Evolutionary conservation across 2,329 filamentous ascomycete genomes (phyloP), one percentile per base, ranked within the genome.

Genomic region (Botrytis sinoallii): DNA sequence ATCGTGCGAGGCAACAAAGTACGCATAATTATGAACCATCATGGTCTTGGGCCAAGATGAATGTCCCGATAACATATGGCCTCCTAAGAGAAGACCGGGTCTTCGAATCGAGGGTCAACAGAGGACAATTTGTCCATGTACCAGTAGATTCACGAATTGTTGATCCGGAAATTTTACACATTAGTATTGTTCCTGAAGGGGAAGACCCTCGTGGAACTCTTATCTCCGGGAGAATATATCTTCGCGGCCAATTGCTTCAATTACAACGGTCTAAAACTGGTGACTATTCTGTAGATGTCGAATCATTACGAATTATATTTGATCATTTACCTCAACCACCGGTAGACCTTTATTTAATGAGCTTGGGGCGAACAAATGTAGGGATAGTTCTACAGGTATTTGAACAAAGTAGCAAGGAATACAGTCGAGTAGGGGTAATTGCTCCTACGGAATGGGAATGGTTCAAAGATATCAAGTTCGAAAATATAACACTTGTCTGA

Each of bases 41-140:
- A 46, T 73, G 71, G 65, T 73, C 71, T 22, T 73, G 71, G 71
- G 65, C 71, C 18, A 69, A 68, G 29, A 70, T 73, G 71, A 61
- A 73, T 55, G 63, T 48, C 12, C 42, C 65, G 29, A 73, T 73
- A 57, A 72, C 70, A 3, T 72, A 67, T 35, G 46, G 64, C 20
- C 70, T 67, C 10, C 32, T 67, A 20, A 55, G 46, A 44, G 70
- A 72, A 72, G 48, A 68, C 9, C 38, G 70, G 14, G 52, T 57
- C 5, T 72, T 67, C 9, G 61, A 29, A 44, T 67, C 44, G 29
- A 57, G 61, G 9, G n/a, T 18, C 20, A 59, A 57, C 29, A 52
- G 42, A 14, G 55, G 42, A 25, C 12, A 67, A 4, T 67, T 66
- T 20, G 29, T 66, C 16, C 60, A 57, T 35, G 29, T 67, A n/a